Percentiles rank a stretch among this genome's conserved stretches.
phyloP scores from a whole-genome alignment of 2,329 filamentous ascomycete species.

The Apiospora phragmitis region DNA sequence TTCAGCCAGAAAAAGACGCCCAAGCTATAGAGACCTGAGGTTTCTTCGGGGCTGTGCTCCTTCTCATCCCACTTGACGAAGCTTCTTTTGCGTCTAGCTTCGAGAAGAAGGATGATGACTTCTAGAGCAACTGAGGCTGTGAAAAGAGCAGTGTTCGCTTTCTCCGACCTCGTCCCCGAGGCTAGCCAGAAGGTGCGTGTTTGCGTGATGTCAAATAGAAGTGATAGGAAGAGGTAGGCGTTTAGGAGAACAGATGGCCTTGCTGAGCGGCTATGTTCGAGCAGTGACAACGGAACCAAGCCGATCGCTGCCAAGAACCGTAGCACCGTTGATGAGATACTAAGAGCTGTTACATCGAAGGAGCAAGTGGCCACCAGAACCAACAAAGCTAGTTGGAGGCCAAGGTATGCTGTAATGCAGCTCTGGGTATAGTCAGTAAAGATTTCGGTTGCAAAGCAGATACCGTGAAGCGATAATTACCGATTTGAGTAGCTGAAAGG shows the following conservation, averaged over 20 bases:
- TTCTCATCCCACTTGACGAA: slow-evolving; percentile 19
- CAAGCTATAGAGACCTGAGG: slow-evolving; percentile 35
- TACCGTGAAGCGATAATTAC: slow-evolving; percentile 21
- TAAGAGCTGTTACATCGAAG: slow-evolving; percentile 7
- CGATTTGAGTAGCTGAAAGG: slow-evolving; percentile 36
- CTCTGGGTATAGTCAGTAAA: slow-evolving; percentile 13
- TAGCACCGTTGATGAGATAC: slow-evolving; percentile 12
- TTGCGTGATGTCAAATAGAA: slow-evolving; percentile 45
- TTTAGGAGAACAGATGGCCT: slow-evolving; percentile 45
- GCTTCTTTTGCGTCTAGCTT: slow-evolving; percentile 22
- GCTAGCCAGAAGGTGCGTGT: slow-evolving; percentile 33
- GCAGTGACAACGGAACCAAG: slow-evolving; percentile 16
- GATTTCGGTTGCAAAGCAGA: not conserved
- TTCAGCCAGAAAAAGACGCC: slow-evolving; percentile 38
- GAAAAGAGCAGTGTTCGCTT: slow-evolving; percentile 19
- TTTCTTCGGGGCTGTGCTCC: slow-evolving; percentile 35
- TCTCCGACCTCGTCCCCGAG: slow-evolving; percentile 14
- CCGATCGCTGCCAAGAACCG: slow-evolving; percentile 15
- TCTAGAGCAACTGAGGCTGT: slow-evolving; percentile 21
- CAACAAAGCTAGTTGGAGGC: slow-evolving; percentile 14
- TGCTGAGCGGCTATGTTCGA: slow-evolving; percentile 21
- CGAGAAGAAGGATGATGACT: slow-evolving; percentile 20
- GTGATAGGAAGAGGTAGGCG: slow-evolving; percentile 40
- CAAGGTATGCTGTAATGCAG: slow-evolving; percentile 15
- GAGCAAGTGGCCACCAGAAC: slow-evolving; percentile 14